Evolutionary conservation across 768 basidiomycete genomes (phyloP).

Genomic region (Phylloporus arenicola): DNA sequence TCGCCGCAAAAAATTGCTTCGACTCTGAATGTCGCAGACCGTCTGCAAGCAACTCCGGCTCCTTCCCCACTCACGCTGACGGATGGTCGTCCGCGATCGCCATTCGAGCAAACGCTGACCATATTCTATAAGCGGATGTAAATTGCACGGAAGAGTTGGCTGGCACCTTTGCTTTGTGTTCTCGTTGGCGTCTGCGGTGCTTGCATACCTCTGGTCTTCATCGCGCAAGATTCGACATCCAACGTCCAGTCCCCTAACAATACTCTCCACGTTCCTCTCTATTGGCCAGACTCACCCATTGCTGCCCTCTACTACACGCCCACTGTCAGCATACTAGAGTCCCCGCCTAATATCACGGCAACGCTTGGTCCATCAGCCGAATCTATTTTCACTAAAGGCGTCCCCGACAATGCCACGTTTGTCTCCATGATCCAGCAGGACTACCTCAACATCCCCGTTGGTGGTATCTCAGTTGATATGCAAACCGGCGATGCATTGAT

Average conservation of each 20-base stretch:
- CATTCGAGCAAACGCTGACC: constrained; percentile 61
- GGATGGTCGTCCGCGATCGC: constrained; percentile 48
- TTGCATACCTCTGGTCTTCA: constrained; percentile 63
- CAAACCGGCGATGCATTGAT: constrained; percentile 47
- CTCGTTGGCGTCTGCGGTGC: constrained; percentile 55
- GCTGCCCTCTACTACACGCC: constrained; percentile 27
- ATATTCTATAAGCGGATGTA: constrained; percentile 69
- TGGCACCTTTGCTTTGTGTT: constrained; percentile 53
- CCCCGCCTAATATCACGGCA: constrained; percentile 49
- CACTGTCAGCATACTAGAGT: constrained; percentile 39
- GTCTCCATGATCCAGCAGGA: constrained; percentile 45
- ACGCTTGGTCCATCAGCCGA: constrained; percentile 41
- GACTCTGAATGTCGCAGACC: background rate
- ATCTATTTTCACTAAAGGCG: constrained; percentile 34
- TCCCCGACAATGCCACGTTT: constrained; percentile 59
- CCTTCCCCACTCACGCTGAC: constrained; percentile 27
- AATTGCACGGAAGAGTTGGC: constrained; percentile 62
- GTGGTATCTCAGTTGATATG: constrained; percentile 62
- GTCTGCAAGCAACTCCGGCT: background rate
- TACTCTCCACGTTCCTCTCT: constrained; percentile 44
- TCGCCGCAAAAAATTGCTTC: constrained; percentile 11
- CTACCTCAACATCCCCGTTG: constrained; percentile 52
- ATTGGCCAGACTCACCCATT: constrained; percentile 47
- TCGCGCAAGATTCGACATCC: constrained; percentile 49
- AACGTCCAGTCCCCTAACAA: constrained; percentile 33